These are phyloP conservation scores for Crithidia bombi DNA, from an alignment of 208 protist genomes.

Conservation along the genomic window DNA sequence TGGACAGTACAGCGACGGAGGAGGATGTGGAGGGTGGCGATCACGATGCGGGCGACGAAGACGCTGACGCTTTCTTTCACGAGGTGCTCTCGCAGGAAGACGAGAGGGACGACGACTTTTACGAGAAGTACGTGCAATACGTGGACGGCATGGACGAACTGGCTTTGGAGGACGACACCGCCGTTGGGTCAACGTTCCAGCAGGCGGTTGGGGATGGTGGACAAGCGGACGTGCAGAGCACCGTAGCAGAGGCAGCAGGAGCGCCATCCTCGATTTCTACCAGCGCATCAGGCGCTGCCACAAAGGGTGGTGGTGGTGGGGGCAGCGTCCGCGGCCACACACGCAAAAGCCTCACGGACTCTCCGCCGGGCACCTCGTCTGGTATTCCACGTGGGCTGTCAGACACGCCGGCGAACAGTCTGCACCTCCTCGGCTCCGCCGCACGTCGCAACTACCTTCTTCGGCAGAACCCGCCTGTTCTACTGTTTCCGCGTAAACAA, in stretches of 20 bases:
- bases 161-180: background rate
- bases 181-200: background rate
- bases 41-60: constrained; percentile 9
- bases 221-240: background rate
- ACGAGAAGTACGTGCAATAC: constrained; percentile 6
- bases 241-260: no score
- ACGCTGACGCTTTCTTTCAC: constrained; percentile 1
- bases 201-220: no score
- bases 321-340: background rate
- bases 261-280: no score
- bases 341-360: background rate
- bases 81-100: background rate
- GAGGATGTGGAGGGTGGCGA: background rate
- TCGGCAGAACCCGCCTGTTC: constrained; percentile 37
- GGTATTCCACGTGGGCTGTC: background rate
- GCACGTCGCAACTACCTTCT: constrained; percentile 36
- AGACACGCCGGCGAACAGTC: constrained; percentile 14
- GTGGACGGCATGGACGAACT: constrained; percentile 28
- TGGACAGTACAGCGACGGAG: background rate
- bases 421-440: constrained; percentile 7
- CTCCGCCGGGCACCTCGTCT: background rate
- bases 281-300: no score
- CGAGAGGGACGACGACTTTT: constrained; percentile 3
- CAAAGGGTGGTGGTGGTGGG: background rate
- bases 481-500: constrained; percentile 51